Base-by-base conservation (phyloP, 139 green algal species). In the Chlamydomonas eustigma region DNA sequence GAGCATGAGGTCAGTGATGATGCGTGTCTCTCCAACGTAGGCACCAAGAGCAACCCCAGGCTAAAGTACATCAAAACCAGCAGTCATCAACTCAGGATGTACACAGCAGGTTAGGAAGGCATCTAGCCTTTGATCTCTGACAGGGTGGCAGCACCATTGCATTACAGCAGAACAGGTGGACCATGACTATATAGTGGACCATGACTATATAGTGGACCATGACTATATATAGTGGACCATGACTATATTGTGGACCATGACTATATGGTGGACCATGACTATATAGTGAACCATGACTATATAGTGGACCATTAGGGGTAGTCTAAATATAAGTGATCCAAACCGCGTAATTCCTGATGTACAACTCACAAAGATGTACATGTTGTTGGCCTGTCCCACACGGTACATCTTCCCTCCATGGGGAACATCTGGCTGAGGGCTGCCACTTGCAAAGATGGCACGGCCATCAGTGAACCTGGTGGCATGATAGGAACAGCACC, bases 401-500 rank as follows among this genome's bases (percentile, higher is more conserved):
- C 33, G 8, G 74, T 77, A 28, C 5, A 34, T 63, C 1, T 28
- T 32, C 0, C 81, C 81, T 8, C 85, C 68, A 8, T 77, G 66
- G 25, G 79, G 18, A 36, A 90, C 76, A 0, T 70, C 36, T 1
- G 64, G 76, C 81, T 94, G 96, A 2, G 93, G 91, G n/a, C 78
- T 90, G 52, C 93, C 93, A 18, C 70, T 84, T 5, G 94, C 94
- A 81, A 97, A 97, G 33, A 97, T 82, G 39, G 86, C 87, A 6
- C 83, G 76, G 12, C 88, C 92, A 37, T 86, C 24, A 0, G 85
- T 95, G 39, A 67, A 51, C 66, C 76, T 58, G 44, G 18, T n/a
- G n/a, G n/a, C n/a, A n/a, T n/a, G n/a, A n/a, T n/a, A n/a, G n/a
- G n/a, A n/a, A n/a, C n/a, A n/a, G n/a, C n/a, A n/a, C n/a, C n/a